Conservation (phyloP, 352 stramenopile genomes). For the Pythium phragmiticola region DNA sequence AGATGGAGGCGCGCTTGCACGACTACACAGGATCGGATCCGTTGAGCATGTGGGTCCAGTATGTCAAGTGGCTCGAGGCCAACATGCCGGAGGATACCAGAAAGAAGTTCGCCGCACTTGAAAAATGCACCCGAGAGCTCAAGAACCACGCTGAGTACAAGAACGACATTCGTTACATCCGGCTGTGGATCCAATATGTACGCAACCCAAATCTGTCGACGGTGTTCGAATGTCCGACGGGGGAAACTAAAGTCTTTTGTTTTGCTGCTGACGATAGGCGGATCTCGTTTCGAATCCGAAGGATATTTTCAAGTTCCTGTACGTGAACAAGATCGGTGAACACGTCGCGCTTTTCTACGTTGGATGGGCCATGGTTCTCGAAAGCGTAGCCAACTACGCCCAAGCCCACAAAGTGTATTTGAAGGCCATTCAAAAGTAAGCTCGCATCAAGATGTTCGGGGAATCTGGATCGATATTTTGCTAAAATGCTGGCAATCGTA, state of each 20-base stretch:
- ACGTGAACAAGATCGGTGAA: slow-evolving; percentile 86
- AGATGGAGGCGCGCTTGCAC: slow-evolving; percentile 45
- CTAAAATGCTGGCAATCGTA: background rate
- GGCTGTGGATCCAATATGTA: slow-evolving; percentile 89
- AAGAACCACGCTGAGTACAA: slow-evolving; percentile 64
- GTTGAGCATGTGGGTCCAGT: slow-evolving; percentile 64
- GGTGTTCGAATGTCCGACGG: background rate
- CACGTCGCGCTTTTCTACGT: slow-evolving; percentile 83
- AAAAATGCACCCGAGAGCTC: slow-evolving; percentile 71
- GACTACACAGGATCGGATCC: slow-evolving; percentile 65
- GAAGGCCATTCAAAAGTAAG: slow-evolving; percentile 85
- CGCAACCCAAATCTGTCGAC: slow-evolving; percentile 15
- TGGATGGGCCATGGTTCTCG: slow-evolving; percentile 79
- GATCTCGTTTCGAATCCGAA: slow-evolving; percentile 85
- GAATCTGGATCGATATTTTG: background rate
- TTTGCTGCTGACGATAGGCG: slow-evolving; percentile 38
- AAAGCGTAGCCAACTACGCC: slow-evolving; percentile 78
- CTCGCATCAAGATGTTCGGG: background rate
- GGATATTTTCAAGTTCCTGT: slow-evolving; percentile 89
- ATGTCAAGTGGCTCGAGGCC: slow-evolving; percentile 77
- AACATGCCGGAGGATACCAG: slow-evolving; percentile 83
- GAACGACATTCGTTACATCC: slow-evolving; percentile 80
- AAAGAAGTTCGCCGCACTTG: slow-evolving; percentile 73
- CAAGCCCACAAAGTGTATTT: slow-evolving; percentile 86
- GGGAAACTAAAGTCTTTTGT: background rate